Percentiles rank a stretch among this genome's conserved stretches.
Conservation (phyloP, 257 asterid species). For the Fraxinus cuspidata region DNA sequence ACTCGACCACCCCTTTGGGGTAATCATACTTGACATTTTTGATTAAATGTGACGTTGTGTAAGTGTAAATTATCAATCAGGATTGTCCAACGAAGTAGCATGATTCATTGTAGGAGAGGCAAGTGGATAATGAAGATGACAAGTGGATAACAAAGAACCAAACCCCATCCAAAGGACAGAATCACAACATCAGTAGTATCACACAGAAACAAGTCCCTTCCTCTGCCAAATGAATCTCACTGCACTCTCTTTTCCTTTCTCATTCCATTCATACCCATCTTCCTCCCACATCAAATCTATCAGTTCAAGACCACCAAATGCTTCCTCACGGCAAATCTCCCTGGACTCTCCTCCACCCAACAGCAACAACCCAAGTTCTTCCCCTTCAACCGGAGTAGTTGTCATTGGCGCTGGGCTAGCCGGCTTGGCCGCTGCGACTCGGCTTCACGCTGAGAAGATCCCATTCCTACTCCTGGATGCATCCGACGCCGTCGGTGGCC, state of each 20-base stretch:
- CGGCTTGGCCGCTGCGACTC: constrained; percentile 87
- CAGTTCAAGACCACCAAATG: constrained; percentile 39
- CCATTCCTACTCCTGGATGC: constrained; percentile 84
- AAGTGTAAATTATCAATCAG: too few relatives aligned
- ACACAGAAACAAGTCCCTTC: background rate
- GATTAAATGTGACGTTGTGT: too few relatives aligned
- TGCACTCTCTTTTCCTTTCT: constrained; percentile 29
- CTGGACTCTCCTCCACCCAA: constrained; percentile 41
- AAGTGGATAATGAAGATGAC: background rate
- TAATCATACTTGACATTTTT: too few relatives aligned
- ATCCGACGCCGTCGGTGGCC: constrained; percentile 90
- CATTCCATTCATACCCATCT: constrained; percentile 18
- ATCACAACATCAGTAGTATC: background rate
- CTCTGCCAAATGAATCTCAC: constrained; percentile 28
- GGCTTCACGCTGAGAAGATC: constrained; percentile 69
- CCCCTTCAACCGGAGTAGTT: constrained; percentile 56
- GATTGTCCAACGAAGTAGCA: too few relatives aligned
- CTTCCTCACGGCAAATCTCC: constrained; percentile 47
- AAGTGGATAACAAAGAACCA: background rate
- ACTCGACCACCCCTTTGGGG: too few relatives aligned
- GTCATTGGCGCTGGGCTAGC: constrained; percentile 93
- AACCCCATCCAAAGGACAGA: background rate
- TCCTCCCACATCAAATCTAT: constrained; percentile 14
- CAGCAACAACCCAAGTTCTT: constrained; percentile 29
- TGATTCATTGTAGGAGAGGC: too few relatives aligned